phyloP scores from a whole-genome alignment of 1,139 yeast species.

The Kazachstania sp. region DNA sequence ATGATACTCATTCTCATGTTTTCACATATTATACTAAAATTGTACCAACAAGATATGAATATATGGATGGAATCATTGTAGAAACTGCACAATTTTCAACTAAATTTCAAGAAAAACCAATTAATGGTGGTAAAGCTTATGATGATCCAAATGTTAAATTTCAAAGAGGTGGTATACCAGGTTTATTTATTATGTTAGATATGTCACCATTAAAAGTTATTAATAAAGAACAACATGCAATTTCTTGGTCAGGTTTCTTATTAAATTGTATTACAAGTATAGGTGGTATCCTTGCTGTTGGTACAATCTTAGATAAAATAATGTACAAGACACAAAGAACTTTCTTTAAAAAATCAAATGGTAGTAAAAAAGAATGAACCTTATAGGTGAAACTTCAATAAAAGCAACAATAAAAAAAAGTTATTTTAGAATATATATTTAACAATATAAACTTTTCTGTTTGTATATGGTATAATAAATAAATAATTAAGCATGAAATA shows the following conservation, averaged over 20 bases:
- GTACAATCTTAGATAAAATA: conserved; percentile 77
- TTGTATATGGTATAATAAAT: conserved; percentile 1
- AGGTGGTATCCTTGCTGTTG: conserved; percentile 94
- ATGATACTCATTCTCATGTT: conserved; percentile 48
- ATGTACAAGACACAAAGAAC: conserved; percentile 87
- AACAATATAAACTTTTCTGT: neutral
- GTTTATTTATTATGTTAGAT: conserved; percentile 79
- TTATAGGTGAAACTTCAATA: too few species aligned
- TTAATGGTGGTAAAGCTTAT: conserved; percentile 76
- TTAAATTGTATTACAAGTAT: conserved; percentile 84
- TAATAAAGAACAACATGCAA: conserved; percentile 69
- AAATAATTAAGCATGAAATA: conserved; percentile 5
- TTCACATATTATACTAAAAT: conserved; percentile 79
- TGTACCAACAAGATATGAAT: conserved; percentile 84
- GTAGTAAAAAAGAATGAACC: neutral
- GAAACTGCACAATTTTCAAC: conserved; percentile 91
- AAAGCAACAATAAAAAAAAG: too few species aligned
- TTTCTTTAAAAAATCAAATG: conserved; percentile 29
- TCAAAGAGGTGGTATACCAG: conserved; percentile 84
- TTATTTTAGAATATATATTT: neutral
- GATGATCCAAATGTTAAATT: conserved; percentile 87
- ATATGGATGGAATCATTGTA: conserved; percentile 40
- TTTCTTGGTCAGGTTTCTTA: conserved; percentile 77
- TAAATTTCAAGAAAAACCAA: conserved; percentile 79
- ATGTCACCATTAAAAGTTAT: conserved; percentile 90